Evolutionary conservation across 768 basidiomycete species (phyloP), one percentile per base, ranked within the genome.

Genomic region (Collybia nuda): DNA sequence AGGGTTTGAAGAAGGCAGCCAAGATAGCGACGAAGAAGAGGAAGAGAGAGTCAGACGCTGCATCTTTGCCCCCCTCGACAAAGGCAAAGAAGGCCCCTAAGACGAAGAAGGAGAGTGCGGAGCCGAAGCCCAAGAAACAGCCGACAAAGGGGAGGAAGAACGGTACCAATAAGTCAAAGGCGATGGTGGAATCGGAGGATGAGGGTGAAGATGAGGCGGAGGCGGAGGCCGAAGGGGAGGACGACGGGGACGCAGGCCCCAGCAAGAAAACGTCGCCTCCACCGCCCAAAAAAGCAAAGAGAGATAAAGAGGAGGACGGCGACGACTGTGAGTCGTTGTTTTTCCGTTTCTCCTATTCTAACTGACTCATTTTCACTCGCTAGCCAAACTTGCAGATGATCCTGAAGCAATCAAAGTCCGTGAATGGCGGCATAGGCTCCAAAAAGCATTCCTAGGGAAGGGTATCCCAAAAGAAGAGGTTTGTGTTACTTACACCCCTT

Each of bases 361-460:
- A 12, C 2, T 2, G 11, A 22, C 36, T 46, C 32, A 32, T 11
- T 40, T 22, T 28, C 24, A 2, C 36, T 18, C 17, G 6, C 19
- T 18, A 58, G 60, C 52, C 18, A 48, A 53, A 45, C 55, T 84
- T 47, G 67, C 72, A 37, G 71, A 66, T 43, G 84, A 88, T 65
- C 77, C 77, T 1, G 86, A 88, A 53, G 87, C 84, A 19, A 60
- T 72, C 48, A 85, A 82, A 62, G 87, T 90, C 62, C 84, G 85
- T 61, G 84, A 85, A 50, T 91, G 89, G 88, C 75, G 89, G 56
- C 89, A 91, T 67, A 86, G 79, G 64, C 76, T 91, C 11, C 89
- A 92, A 66, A 84, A 88, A 58, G 85, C 80, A 0, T 82, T 88
- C 67, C 63, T 90, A 19, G 56, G 61, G 45, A 62, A 61, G 40